phyloP scores from a whole-genome alignment of 176 grass and related monocot species.

The Musa acuminata region DNA sequence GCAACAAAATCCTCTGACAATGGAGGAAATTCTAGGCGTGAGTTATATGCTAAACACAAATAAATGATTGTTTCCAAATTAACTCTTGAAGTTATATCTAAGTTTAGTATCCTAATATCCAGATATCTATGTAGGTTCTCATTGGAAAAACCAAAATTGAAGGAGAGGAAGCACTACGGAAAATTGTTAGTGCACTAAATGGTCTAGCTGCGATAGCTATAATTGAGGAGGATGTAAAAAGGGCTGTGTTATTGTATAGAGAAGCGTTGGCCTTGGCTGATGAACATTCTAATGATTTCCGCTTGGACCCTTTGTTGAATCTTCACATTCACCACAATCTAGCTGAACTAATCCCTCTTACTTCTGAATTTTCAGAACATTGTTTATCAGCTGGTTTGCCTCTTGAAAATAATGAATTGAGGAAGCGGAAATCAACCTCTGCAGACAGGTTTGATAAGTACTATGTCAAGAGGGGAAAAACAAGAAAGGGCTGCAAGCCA shows the following conservation, averaged over 20 bases:
- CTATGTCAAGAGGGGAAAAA: constrained; percentile 52
- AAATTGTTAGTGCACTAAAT: constrained; percentile 78
- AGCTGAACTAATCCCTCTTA: constrained; percentile 50
- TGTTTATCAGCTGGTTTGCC: constrained; percentile 43
- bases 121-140: constrained; percentile 59
- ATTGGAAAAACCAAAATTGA: constrained; percentile 92
- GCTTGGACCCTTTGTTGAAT: constrained; percentile 83
- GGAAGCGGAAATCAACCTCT: constrained; percentile 50
- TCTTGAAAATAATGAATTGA: constrained; percentile 23
- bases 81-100: neutral
- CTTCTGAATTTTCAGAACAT: constrained; percentile 60
- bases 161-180: constrained; percentile 94
- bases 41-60: constrained; percentile 8
- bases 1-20: constrained; percentile 75
- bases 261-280: constrained; percentile 67
- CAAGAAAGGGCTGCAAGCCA: constrained; percentile 23
- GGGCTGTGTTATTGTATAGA: constrained; percentile 79
- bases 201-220: constrained; percentile 87
- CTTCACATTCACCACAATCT: constrained; percentile 96
- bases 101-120: neutral
- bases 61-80: neutral
- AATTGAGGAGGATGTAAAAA: constrained; percentile 62
- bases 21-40: constrained; percentile 95
- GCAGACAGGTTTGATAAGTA: constrained; percentile 35
- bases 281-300: constrained; percentile 66